Conservation (phyloP, 1,284 basidiomycete genomes). For the Coniferiporia sulphurascens region DNA sequence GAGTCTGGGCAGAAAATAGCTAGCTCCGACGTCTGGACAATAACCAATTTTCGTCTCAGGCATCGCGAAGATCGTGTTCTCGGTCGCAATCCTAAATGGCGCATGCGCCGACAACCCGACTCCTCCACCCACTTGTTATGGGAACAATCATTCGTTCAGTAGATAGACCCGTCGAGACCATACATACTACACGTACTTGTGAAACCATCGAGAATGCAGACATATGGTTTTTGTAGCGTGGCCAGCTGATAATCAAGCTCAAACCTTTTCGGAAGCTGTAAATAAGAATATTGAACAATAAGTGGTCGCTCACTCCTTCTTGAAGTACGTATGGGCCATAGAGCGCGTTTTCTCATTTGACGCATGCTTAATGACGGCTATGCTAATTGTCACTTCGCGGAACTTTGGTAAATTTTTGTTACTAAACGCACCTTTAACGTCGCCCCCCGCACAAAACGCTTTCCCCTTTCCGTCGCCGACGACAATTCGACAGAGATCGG, state of each 20-base stretch:
- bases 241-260: constrained; percentile 86
- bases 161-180: neutral
- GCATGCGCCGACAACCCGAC: constrained; percentile 89
- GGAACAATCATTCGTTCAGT: neutral
- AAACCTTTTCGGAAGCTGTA: constrained; percentile 50
- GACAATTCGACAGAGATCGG: constrained; percentile 71
- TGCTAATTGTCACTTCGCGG: neutral
- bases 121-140: constrained; percentile 84
- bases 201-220: constrained; percentile 86
- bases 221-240: constrained; percentile 79
- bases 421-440: constrained; percentile 70
- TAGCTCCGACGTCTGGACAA: constrained; percentile 89
- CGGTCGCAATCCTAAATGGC: constrained; percentile 90
- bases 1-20: constrained; percentile 82
- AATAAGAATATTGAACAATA: constrained; percentile 3
- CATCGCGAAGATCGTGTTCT: constrained; percentile 94
- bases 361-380: constrained; percentile 56
- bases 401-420: no score
- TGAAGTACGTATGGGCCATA: constrained; percentile 81
- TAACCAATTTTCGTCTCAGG: constrained; percentile 94
- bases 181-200: constrained; percentile 61
- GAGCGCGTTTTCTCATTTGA: constrained; percentile 46
- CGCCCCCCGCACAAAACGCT: constrained; percentile 94
- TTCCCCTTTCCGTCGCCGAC: constrained; percentile 75
- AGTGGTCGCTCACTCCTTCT: constrained; percentile 65